These are phyloP conservation scores for Nidula niveotomentosa DNA, from an alignment of 1,284 basidiomycete species.

Conservation along the genomic window DNA sequence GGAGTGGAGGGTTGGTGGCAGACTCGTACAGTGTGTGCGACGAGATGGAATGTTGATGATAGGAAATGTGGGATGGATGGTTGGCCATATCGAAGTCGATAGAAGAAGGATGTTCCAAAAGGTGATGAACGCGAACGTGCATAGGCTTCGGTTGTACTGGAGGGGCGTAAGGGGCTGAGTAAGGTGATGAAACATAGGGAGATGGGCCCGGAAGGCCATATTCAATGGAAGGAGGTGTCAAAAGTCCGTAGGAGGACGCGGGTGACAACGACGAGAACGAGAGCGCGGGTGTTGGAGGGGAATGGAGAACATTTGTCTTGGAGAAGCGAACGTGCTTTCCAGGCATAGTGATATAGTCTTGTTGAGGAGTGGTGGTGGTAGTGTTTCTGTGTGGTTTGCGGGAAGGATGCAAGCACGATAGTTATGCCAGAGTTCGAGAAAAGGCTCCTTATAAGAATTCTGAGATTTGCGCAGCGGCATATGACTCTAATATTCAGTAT, in stretches of 20 bases:
- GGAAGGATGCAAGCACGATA: neutral
- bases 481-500: no score
- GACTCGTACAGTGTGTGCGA: conserved; percentile 18
- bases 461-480: no score
- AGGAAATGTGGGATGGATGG: conserved; percentile 10
- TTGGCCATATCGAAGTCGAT: conserved; percentile 19
- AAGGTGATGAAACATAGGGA: conserved; percentile 2
- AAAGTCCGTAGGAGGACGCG: conserved; percentile 18
- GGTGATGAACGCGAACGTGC: conserved; percentile 12
- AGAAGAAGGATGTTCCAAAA: conserved; percentile 11
- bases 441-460: no score
- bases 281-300: conserved; percentile 17
- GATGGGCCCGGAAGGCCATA: conserved; percentile 15
- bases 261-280: conserved; percentile 19
- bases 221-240: conserved; percentile 19
- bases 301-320: conserved; percentile 20
- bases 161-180: neutral
- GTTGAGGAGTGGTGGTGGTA: neutral
- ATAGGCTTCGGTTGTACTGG: neutral
- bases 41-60: conserved; percentile 13
- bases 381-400: neutral
- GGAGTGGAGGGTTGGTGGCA: conserved; percentile 24
- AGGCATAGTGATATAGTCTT: conserved; percentile 12
- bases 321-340: conserved; percentile 32
- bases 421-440: no score